Evolutionary conservation across 2,329 filamentous ascomycete species (phyloP).

Genomic region (Talaromyces pinophilus): DNA sequence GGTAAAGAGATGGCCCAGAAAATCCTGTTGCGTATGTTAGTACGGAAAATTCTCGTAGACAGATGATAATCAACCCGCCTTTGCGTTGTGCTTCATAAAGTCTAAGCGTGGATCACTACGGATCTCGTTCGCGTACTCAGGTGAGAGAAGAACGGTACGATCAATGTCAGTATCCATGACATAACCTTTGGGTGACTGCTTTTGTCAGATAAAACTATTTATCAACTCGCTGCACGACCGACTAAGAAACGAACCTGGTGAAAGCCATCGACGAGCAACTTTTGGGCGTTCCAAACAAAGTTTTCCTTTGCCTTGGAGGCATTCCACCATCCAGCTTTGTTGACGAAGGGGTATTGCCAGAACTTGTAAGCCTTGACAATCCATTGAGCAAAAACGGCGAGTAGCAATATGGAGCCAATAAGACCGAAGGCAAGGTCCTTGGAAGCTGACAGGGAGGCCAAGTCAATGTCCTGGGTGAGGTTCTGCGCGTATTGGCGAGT

Average conservation of each 20-base stretch:
- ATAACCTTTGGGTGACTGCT: conserved; percentile 18
- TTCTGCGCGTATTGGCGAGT: background rate
- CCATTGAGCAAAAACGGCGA: conserved; percentile 10
- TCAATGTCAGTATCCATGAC: conserved; percentile 20
- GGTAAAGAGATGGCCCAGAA: conserved; percentile 15
- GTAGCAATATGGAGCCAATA: background rate
- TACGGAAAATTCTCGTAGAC: background rate
- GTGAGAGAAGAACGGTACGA: conserved; percentile 13
- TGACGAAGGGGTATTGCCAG: conserved; percentile 9
- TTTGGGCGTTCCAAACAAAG: conserved; percentile 1
- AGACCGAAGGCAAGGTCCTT: conserved; percentile 5
- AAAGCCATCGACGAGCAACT: conserved; percentile 19
- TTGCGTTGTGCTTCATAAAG: conserved; percentile 9
- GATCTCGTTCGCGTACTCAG: conserved; percentile 22
- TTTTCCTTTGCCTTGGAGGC: conserved; percentile 12
- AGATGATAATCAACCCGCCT: background rate
- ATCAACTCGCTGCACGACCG: background rate
- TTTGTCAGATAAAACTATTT: background rate
- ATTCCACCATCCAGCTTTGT: conserved; percentile 13
- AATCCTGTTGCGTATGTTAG: conserved; percentile 11
- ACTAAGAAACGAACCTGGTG: conserved; percentile 1
- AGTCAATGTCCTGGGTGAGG: background rate
- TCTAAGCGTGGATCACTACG: conserved; percentile 14
- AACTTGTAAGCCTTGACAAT: background rate
- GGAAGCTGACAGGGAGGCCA: background rate